These are phyloP conservation scores for Cenchrus fungigraminus DNA, from an alignment of 176 grass and related monocot genomes.

Conservation along the genomic window DNA sequence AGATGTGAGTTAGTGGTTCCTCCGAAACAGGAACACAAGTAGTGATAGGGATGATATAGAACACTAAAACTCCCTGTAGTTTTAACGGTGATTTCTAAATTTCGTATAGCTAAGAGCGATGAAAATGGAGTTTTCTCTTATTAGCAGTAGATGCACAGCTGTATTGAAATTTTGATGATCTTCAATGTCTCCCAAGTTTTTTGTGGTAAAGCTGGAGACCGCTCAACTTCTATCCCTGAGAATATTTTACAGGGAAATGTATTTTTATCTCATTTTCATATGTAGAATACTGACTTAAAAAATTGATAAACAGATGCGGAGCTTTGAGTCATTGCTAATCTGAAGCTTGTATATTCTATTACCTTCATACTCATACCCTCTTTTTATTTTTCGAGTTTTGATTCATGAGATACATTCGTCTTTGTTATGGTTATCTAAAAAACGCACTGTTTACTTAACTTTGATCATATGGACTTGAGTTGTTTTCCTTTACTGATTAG, in stretches of 20 bases:
- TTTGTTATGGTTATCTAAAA: not conserved
- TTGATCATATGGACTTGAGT: not conserved
- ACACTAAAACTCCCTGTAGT: not conserved
- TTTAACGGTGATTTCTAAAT: not conserved
- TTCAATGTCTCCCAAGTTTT: not conserved
- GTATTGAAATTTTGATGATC: conserved; percentile 27
- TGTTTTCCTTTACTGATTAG: not conserved
- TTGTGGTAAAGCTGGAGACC: not conserved
- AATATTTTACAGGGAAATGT: not conserved
- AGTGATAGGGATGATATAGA: not conserved
- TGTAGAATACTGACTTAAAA: not conserved
- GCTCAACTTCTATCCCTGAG: not conserved
- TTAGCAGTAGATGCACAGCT: not conserved
- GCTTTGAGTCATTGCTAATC: not conserved
- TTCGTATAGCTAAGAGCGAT: not conserved
- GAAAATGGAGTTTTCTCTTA: not conserved
- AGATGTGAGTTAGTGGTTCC: conserved; percentile 5
- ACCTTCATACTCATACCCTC: too few relatives aligned
- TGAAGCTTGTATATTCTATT: not conserved
- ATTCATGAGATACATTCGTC: not conserved
- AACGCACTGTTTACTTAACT: not conserved
- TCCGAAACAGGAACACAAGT: not conserved
- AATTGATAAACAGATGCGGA: not conserved
- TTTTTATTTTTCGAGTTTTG: not conserved
- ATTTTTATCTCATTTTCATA: not conserved